Evolutionary conservation across 2,329 filamentous ascomycete genomes (phyloP).

Genomic region (Hypoxylon sp.): DNA sequence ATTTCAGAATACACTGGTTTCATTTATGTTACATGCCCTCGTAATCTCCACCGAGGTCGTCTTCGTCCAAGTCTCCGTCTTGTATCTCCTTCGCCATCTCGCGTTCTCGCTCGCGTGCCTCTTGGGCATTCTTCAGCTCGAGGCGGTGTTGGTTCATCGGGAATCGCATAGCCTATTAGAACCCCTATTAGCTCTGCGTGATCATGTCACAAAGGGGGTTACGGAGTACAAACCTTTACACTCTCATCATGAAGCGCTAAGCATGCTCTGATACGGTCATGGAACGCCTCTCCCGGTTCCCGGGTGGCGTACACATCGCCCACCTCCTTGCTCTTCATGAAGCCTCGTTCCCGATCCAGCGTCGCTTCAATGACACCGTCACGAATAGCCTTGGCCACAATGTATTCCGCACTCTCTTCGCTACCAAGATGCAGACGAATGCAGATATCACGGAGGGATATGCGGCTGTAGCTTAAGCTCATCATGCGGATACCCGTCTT

Average conservation of each 20-base stretch:
- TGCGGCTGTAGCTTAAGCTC: conserved; percentile 96
- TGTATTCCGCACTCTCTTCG: conserved; percentile 98
- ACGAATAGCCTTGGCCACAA: conserved; percentile 97
- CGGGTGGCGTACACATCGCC: conserved; percentile 96
- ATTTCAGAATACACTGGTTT: conserved; percentile 47
- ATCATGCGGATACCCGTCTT: conserved; percentile 99
- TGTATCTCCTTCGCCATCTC: conserved; percentile 99
- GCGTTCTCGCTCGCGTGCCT: conserved; percentile 94
- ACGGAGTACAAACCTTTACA: conserved; percentile 79
- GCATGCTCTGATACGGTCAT: conserved; percentile 94
- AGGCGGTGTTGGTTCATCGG: conserved; percentile 99
- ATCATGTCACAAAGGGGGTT: neutral
- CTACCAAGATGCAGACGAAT: conserved; percentile 92
- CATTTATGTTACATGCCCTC: conserved; percentile 80
- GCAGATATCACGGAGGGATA: conserved; percentile 96
- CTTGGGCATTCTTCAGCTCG: conserved; percentile 97
- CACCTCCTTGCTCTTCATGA: conserved; percentile 98
- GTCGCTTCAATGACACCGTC: conserved; percentile 98
- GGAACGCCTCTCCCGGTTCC: conserved; percentile 96
- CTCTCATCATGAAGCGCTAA: conserved; percentile 95
- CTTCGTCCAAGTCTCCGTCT: conserved; percentile 95
- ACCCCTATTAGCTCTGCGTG: conserved; percentile 45
- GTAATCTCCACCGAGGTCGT: conserved; percentile 95
- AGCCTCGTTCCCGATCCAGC: conserved; percentile 91
- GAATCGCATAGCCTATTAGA: conserved; percentile 88